A percentile compares a stretch with the other conserved stretches of the same genome.
These are phyloP conservation scores for Spinacia oleracea DNA, from an alignment of 179 eudicot genomes.

Conservation along the genomic window DNA sequence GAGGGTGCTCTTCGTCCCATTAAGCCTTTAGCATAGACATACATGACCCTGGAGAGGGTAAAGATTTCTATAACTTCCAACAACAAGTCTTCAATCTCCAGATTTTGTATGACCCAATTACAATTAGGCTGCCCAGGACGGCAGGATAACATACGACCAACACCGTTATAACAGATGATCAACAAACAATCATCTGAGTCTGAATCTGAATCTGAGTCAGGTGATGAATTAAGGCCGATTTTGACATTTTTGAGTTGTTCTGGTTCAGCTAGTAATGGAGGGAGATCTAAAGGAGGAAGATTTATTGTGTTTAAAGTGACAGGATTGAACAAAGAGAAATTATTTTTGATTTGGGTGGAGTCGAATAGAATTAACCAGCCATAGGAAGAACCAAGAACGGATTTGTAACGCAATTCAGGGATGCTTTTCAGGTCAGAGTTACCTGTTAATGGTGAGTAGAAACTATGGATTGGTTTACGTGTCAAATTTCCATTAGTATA, in stretches of 20 bases:
- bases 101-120: neutral
- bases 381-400: neutral
- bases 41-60: neutral
- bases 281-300: neutral
- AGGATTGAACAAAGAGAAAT: neutral
- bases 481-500: neutral
- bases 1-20: neutral
- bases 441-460: neutral
- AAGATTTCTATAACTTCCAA: neutral
- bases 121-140: neutral
- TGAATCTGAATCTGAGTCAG: neutral
- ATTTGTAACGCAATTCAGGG: neutral
- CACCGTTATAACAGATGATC: neutral
- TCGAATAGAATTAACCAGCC: conserved; percentile 1
- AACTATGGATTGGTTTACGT: neutral
- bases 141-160: neutral
- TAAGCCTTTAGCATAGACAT: neutral
- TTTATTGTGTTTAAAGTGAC: neutral
- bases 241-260: no score
- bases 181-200: neutral
- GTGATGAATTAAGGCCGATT: neutral
- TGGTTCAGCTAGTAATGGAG: neutral
- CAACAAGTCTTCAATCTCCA: neutral
- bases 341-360: neutral
- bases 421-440: neutral